These are phyloP conservation scores for Casaregolazyma suthepensis DNA, from an alignment of 1,139 yeast genomes.

Conservation along the genomic window DNA sequence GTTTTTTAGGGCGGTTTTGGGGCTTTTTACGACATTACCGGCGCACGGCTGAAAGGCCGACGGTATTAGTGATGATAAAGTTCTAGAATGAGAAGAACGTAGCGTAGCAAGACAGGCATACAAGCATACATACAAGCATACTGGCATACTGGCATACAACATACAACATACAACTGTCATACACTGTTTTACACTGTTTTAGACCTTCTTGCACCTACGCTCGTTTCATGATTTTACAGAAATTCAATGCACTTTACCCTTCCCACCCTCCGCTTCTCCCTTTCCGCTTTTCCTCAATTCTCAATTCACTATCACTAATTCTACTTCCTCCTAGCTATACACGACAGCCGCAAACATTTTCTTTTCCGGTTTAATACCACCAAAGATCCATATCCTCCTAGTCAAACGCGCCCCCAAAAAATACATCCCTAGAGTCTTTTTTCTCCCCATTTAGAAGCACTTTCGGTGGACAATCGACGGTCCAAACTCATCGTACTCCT, in stretches of 20 bases:
- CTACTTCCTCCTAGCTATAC: background rate
- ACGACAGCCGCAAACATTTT: background rate
- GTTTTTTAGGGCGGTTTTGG: background rate
- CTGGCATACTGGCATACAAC: too few relatives aligned
- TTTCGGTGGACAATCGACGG: conserved; percentile 99
- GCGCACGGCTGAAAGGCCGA: background rate
- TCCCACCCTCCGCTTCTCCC: background rate
- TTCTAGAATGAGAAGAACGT: background rate
- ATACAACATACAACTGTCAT: too few relatives aligned
- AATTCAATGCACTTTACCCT: background rate
- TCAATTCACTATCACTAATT: background rate
- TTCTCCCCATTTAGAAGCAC: conserved; percentile 70
- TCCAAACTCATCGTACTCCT: conserved; percentile 99
- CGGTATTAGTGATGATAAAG: background rate
- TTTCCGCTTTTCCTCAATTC: too few relatives aligned
- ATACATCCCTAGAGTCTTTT: background rate
- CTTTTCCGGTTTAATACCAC: background rate
- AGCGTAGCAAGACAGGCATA: too few relatives aligned
- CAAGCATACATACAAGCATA: too few relatives aligned
- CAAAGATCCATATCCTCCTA: background rate
- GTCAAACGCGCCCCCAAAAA: background rate
- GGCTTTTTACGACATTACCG: background rate
- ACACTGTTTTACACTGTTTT: too few relatives aligned
- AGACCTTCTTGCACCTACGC: too few relatives aligned
- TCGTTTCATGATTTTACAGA: background rate